Percentiles rank a stretch among this genome's conserved stretches.
Evolutionary conservation across 2,329 filamentous ascomycete species (phyloP).

Genomic region (Dactylella cylindrospora): DNA sequence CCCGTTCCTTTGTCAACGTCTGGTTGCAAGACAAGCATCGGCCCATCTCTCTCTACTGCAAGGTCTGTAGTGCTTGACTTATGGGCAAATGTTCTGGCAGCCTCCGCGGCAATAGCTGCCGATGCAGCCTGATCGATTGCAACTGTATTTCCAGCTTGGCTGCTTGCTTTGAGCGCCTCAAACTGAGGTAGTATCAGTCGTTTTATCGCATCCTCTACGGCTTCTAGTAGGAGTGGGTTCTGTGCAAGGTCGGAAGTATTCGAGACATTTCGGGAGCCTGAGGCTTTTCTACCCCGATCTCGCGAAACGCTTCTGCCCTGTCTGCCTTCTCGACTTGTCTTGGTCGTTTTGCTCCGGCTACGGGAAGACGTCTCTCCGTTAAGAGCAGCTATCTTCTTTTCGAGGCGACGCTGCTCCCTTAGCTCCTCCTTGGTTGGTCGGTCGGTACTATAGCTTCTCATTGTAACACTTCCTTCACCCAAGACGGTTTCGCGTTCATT

Average conservation of each 20-base stretch:
- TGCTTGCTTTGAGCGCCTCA: constrained; percentile 87
- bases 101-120: constrained; percentile 39
- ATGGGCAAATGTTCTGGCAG: constrained; percentile 29
- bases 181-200: constrained; percentile 87
- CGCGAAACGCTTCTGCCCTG: constrained; percentile 56
- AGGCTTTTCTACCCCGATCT: constrained; percentile 62
- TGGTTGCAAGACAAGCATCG: constrained; percentile 63
- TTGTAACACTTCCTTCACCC: constrained; percentile 44
- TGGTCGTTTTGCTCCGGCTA: constrained; percentile 48
- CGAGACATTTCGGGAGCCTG: constrained; percentile 44
- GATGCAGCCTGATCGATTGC: constrained; percentile 61
- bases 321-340: constrained; percentile 54
- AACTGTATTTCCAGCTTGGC: constrained; percentile 55
- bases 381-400: constrained; percentile 38
- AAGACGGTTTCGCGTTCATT: constrained; percentile 52
- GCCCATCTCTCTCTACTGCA: constrained; percentile 50
- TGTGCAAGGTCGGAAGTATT: constrained; percentile 69
- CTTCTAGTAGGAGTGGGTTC: constrained; percentile 85
- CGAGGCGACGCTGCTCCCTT: constrained; percentile 31
- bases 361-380: constrained; percentile 33
- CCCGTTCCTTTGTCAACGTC: constrained; percentile 58
- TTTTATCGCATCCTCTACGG: constrained; percentile 89
- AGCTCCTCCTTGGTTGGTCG: constrained; percentile 41
- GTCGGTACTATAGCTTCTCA: constrained; percentile 48
- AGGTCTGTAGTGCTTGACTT: constrained; percentile 5